Evolutionary conservation across 345 rosid genomes (phyloP).

Genomic region (Microthlaspi erraticum): DNA sequence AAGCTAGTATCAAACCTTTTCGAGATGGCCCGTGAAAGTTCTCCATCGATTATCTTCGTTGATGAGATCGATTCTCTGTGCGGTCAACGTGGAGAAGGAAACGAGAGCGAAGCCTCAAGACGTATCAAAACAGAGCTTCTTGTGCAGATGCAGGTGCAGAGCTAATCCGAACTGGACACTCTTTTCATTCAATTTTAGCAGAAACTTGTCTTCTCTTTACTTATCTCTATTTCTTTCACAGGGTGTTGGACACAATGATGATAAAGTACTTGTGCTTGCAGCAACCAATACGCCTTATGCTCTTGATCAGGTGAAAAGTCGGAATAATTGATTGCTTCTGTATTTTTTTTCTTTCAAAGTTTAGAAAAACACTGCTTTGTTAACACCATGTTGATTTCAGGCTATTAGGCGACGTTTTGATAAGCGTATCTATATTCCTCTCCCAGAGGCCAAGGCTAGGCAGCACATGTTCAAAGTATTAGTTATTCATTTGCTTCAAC

Average conservation of each 20-base stretch:
- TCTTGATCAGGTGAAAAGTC: slow-evolving; percentile 71
- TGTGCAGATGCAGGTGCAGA: slow-evolving; percentile 94
- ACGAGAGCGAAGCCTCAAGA: slow-evolving; percentile 96
- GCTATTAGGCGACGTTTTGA: slow-evolving; percentile 95
- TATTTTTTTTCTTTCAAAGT: slow-evolving; percentile 33
- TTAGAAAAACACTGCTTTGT: slow-evolving; percentile 9
- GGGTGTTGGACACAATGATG: slow-evolving; percentile 93
- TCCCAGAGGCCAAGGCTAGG: slow-evolving; percentile 89
- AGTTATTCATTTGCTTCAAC: background rate
- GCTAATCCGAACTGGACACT: background rate
- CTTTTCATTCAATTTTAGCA: slow-evolving; percentile 6
- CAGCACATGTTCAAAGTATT: slow-evolving; percentile 92
- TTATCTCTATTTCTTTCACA: slow-evolving; percentile 43
- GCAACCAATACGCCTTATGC: slow-evolving; percentile 97
- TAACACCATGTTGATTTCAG: slow-evolving; percentile 54
- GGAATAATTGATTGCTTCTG: slow-evolving; percentile 9
- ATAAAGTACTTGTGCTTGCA: slow-evolving; percentile 94
- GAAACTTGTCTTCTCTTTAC: slow-evolving; percentile 20
- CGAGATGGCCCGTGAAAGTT: slow-evolving; percentile 96
- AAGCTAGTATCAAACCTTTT: slow-evolving; percentile 92
- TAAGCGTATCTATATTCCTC: slow-evolving; percentile 96
- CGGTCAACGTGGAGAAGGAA: slow-evolving; percentile 95
- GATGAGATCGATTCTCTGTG: slow-evolving; percentile 97
- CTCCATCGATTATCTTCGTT: slow-evolving; percentile 86
- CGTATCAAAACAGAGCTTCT: slow-evolving; percentile 97